phyloP scores from a whole-genome alignment of 345 rosid genomes.

The Populus ilicifolia region DNA sequence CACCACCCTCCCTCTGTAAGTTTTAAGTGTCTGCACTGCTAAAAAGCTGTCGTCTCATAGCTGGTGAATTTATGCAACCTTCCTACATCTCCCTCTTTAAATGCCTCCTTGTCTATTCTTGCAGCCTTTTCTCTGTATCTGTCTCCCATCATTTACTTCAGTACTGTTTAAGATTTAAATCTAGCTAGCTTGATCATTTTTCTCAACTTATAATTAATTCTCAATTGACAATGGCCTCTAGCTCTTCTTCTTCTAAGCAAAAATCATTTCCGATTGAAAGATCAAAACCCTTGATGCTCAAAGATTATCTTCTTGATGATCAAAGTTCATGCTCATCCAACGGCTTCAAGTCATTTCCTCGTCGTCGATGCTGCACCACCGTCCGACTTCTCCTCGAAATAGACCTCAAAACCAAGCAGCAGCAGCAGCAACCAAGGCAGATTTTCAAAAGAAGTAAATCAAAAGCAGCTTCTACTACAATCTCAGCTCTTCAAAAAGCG shows the following conservation, averaged over 20 bases:
- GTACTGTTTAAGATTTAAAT: not conserved
- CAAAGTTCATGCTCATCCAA: constrained; percentile 82
- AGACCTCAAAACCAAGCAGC: constrained; percentile 41
- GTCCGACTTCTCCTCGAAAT: constrained; percentile 61
- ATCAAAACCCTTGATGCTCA: constrained; percentile 52
- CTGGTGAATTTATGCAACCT: not conserved
- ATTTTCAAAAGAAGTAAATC: constrained; percentile 28
- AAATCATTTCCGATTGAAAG: constrained; percentile 10
- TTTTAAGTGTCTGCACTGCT: not conserved
- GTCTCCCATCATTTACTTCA: not conserved
- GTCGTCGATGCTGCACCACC: constrained; percentile 59
- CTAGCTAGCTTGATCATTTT: not conserved
- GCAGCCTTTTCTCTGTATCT: not conserved
- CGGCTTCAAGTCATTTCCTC: constrained; percentile 85
- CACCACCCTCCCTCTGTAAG: not conserved
- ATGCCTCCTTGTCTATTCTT: constrained; percentile 2
- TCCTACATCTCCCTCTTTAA: not conserved
- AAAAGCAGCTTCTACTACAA: constrained; percentile 38
- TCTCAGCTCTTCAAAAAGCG: constrained; percentile 58
- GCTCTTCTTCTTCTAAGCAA: constrained; percentile 5
- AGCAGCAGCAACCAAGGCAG: not conserved
- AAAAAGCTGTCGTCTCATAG: not conserved
- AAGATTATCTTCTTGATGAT: constrained; percentile 75
- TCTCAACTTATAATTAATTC: not conserved
- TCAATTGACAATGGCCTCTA: constrained; percentile 19